Base-by-base conservation (phyloP, 2,329 filamentous ascomycete species). In the Colletotrichum graminicola region DNA sequence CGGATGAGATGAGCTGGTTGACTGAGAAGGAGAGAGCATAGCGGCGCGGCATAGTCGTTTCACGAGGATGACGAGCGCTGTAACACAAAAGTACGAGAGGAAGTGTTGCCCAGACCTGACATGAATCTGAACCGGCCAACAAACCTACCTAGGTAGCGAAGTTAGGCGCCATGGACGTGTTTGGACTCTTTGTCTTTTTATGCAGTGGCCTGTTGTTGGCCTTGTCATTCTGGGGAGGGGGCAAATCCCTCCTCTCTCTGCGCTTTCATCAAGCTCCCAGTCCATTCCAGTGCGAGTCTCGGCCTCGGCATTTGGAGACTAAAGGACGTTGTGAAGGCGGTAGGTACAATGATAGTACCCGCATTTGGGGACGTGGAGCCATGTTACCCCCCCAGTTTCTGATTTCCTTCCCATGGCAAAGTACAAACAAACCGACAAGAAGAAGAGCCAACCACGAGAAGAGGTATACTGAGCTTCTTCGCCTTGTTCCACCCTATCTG, bases 221-320 rank as follows among this genome's bases (percentile, higher is more conserved):
- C 47, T 55, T n/a, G 29, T 4, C 29, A 29, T 29, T 29, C 29
- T 29, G 39, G 39, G 39, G 39, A 41, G 39, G 39, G 39, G 41
- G 29, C 43, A 32, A 43, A 63, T 57, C 45, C 64, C 64, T 55
- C 64, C 52, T 64, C 68, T 66, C 64, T 62, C 64, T 59, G n/a
- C 21, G 49, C 32, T 52, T 52, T 57, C 29, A 23, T 41, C 62
- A 54, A 69, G 62, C 62, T 67, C 68, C 68, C 68, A 10, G 52
- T 18, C 41, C 64, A 63, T 59, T 67, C 52, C 43, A 63, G 57
- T 29, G 36, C 49, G 36, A 55, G 59, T 71, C 64, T 67, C 57
- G 64, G 64, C 67, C 64, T 67, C 68, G 57, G 68, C 64, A 71
- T 67, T 68, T 68, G 68, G 59, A 71, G 68, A 67, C 52, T 4